A percentile compares a stretch with the other conserved stretches of the same genome.
phyloP scores from a whole-genome alignment of 139 green algal species.

The Chlamydomonas incerta region DNA sequence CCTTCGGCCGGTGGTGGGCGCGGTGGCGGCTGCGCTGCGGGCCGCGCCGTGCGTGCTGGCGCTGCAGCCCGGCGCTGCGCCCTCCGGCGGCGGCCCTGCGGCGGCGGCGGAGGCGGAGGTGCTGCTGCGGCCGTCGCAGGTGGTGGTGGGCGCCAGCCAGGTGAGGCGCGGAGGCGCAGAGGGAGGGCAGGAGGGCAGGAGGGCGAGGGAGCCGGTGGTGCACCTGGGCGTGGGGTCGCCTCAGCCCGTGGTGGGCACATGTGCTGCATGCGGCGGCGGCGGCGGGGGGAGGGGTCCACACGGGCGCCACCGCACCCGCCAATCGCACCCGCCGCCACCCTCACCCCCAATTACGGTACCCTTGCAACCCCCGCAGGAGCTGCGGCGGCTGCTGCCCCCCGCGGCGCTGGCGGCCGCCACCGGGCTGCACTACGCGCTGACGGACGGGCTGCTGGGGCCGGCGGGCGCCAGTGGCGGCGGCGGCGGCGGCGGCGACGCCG shows the following conservation, averaged over 20 bases:
- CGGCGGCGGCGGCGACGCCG: neutral
- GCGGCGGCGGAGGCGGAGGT: neutral
- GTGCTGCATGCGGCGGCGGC: neutral
- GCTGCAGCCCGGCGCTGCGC: neutral
- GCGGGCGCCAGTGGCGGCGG: neutral
- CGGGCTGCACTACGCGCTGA: conserved; percentile 12
- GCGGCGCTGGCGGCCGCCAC: neutral
- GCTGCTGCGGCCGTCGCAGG: conserved; percentile 17
- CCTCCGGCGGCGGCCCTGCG: neutral
- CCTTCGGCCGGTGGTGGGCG: conserved; percentile 12
- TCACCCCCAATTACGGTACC: too few species aligned
- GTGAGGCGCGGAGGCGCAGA: neutral
- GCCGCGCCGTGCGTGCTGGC: conserved; percentile 9
- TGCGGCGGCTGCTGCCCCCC: conserved; percentile 1
- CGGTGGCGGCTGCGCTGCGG: conserved; percentile 13
- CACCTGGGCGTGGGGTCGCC: too few species aligned
- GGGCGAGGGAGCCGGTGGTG: too few species aligned
- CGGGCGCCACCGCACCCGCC: too few species aligned
- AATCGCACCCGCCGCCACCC: too few species aligned
- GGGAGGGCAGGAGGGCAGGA: neutral
- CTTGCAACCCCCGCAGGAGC: neutral
- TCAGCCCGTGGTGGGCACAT: too few species aligned
- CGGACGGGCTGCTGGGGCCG: conserved; percentile 3
- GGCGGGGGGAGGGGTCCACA: too few species aligned
- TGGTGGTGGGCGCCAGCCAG: neutral